phyloP scores from a whole-genome alignment of 768 basidiomycete genomes.

The Tephrocybe sp. region DNA sequence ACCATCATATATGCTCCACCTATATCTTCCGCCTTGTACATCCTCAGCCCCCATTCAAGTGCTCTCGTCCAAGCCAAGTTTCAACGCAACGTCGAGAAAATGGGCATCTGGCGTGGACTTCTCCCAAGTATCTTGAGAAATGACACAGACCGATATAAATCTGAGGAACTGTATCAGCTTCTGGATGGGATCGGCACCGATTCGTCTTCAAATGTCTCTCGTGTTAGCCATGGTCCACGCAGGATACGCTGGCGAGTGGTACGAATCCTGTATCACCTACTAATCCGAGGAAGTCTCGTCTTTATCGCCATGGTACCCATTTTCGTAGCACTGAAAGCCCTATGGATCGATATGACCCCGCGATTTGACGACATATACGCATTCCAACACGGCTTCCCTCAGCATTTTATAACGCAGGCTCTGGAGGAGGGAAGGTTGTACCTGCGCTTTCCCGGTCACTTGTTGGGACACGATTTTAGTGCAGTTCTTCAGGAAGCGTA shows the following conservation, averaged over 20 bases:
- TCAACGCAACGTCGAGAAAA: no score
- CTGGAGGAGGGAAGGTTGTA: conserved; percentile 25
- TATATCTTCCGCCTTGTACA: no score
- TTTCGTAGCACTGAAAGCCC: conserved; percentile 14
- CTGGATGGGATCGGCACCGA: conserved; percentile 14
- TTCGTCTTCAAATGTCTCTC: not conserved
- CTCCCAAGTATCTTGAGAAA: no score
- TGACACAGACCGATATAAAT: no score
- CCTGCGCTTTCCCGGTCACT: conserved; percentile 49
- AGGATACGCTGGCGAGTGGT: conserved; percentile 13
- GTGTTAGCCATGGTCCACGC: conserved; percentile 1
- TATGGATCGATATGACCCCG: conserved; percentile 22
- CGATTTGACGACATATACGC: conserved; percentile 19
- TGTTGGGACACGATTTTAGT: conserved; percentile 62
- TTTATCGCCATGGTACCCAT: conserved; percentile 16
- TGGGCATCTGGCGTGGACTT: no score
- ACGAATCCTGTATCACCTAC: conserved; percentile 11
- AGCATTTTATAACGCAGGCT: conserved; percentile 17
- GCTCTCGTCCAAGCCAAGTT: no score
- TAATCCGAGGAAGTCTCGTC: conserved; percentile 16
- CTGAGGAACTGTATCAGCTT: conserved; percentile 22
- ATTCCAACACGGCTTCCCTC: conserved; percentile 19
- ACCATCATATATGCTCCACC: no score
- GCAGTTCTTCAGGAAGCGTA: conserved; percentile 63
- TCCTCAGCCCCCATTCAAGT: no score